Conservation (phyloP, 1,139 yeast genomes). For the Blastobotrys proliferans region DNA sequence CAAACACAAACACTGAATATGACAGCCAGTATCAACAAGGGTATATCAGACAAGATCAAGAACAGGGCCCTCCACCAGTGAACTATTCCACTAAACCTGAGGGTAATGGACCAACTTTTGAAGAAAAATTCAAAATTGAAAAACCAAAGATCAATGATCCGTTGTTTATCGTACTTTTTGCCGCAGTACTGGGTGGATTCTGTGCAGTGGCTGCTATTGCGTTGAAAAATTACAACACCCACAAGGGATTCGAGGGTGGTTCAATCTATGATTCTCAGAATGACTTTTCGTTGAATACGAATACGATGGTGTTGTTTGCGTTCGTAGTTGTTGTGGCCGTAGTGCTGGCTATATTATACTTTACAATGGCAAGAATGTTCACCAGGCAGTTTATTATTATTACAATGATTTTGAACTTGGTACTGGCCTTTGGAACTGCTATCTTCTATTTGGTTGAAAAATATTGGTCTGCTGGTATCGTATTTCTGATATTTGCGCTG, state of each 20-base stretch:
- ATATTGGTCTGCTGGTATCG: constrained; percentile 77
- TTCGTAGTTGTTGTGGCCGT: constrained; percentile 62
- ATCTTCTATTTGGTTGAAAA: constrained; percentile 56
- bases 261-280: constrained; percentile 56
- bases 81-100: constrained; percentile 27
- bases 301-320: constrained; percentile 65
- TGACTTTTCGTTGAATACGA: constrained; percentile 63
- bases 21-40: constrained; percentile 17
- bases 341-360: constrained; percentile 53
- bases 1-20: constrained; percentile 7
- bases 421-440: constrained; percentile 70
- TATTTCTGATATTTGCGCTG: constrained; percentile 48
- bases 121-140: constrained; percentile 60
- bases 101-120: constrained; percentile 47
- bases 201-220: constrained; percentile 67
- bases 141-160: constrained; percentile 66
- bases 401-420: constrained; percentile 63
- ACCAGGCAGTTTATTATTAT: constrained; percentile 66
- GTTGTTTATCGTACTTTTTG: constrained; percentile 52
- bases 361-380: constrained; percentile 57
- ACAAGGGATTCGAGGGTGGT: constrained; percentile 56
- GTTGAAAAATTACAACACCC: constrained; percentile 55
- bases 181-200: constrained; percentile 62
- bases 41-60: constrained; percentile 16
- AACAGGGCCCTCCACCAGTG: constrained; percentile 22